Evolutionary conservation across 2,329 filamentous ascomycete species (phyloP).

Genomic region (Pestalotiopsis sp.): DNA sequence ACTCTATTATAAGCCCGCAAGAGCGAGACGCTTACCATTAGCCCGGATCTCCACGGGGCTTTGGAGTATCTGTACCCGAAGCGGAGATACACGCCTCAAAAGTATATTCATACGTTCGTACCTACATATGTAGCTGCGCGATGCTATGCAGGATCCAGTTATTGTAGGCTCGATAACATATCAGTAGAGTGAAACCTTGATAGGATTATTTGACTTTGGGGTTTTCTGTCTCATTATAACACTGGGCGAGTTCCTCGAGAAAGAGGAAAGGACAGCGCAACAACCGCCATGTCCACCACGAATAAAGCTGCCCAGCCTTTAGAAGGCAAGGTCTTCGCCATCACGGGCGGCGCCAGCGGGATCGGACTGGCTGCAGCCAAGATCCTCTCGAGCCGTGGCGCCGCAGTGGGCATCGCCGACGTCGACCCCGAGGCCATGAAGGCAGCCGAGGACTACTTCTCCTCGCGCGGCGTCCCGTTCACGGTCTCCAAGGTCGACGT

Average conservation of each 20-base stretch:
- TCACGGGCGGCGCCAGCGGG: slow-evolving; percentile 45
- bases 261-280: not conserved
- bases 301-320: slow-evolving; percentile 21
- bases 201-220: not conserved
- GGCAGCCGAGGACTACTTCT: slow-evolving; percentile 29
- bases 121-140: not conserved
- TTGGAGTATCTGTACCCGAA: not conserved
- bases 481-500: slow-evolving; percentile 49
- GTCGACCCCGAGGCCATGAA: slow-evolving; percentile 28
- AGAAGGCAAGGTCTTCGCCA: slow-evolving; percentile 38
- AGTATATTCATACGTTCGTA: not conserved
- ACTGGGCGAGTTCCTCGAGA: not conserved
- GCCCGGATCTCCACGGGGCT: not conserved
- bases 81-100: not conserved
- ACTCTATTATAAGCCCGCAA: not conserved
- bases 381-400: slow-evolving; percentile 30
- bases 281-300: not conserved
- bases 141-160: not conserved
- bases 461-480: slow-evolving; percentile 25
- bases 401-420: slow-evolving; percentile 33
- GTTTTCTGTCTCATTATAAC: not conserved
- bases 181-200: too few relatives aligned
- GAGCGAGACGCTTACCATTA: not conserved
- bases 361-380: slow-evolving; percentile 34
- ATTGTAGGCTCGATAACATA: too few relatives aligned